Evolutionary conservation across 176 grass and related monocot genomes (phyloP), one percentile per base, ranked within the genome.

Genomic region (Musa beccarii): DNA sequence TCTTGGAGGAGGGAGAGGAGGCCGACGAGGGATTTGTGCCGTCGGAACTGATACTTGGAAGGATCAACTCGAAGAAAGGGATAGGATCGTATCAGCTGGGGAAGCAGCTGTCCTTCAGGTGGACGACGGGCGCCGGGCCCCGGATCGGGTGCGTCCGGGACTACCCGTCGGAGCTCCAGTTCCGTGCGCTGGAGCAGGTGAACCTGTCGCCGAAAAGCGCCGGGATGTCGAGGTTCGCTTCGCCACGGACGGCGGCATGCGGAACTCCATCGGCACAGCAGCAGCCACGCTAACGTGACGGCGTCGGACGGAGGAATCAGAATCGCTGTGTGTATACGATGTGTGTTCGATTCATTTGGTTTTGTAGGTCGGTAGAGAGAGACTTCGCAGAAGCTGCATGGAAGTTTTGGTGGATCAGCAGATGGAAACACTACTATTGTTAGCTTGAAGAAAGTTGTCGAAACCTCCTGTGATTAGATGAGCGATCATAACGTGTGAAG

Each of bases 161-260:
- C 81, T 96, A 96, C 77, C 93, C 93, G 11, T 86, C 85, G 54
- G 93, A 92, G 84, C 88, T 96, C 57, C 87, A 88, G 81, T 80
- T 83, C 70, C 89, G 71, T 9, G 86, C 83, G 26, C 57, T 96
- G 52, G 87, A 90, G 83, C 85, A 96, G 69, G 85, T 96, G 49
- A 85, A 75, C 85, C 83, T 96, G 24, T 92, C 93, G 34, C 89
- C 93, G 0, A 83, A 87, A 50, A 66, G 63, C 54, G 53, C 26
- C 2, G 78, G 73, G 2, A 28, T 75, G 0, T 63, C 76, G 23
- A 84, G 79, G 75, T 29, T 86, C 43, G 76, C 78, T 34, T 76
- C 75, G n/a, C 80, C 81, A 8, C 54, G 72, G 53, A 74, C 43
- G 51, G 19, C 72, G 74, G 34, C 34, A 43, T 0, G 34, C 34